phyloP scores from a whole-genome alignment of 2,329 filamentous ascomycete genomes.

The Calcarisporium arbuscula region DNA sequence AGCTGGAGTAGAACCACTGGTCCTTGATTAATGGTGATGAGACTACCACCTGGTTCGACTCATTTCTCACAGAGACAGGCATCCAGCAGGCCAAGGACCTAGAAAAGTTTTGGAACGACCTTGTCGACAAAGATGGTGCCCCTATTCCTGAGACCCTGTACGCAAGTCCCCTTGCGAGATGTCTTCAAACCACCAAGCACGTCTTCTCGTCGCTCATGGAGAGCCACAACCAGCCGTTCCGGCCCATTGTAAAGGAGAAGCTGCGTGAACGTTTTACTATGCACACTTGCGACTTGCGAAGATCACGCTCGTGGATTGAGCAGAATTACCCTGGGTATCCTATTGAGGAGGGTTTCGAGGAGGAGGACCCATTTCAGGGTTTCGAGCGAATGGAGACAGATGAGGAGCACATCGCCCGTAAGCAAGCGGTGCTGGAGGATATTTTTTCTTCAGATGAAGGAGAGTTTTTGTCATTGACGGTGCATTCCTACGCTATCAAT shows the following conservation, averaged over 20 bases:
- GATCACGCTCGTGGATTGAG: slow-evolving; percentile 39
- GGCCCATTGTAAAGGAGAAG: slow-evolving; percentile 49
- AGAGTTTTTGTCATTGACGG: slow-evolving; percentile 42
- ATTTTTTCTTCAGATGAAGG: slow-evolving; percentile 35
- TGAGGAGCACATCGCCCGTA: slow-evolving; percentile 36
- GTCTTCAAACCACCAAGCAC: slow-evolving; percentile 48
- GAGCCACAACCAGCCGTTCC: slow-evolving; percentile 32
- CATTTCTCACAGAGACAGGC: slow-evolving; percentile 45
- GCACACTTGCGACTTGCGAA: slow-evolving; percentile 56
- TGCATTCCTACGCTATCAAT: slow-evolving; percentile 41
- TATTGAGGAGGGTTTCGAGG: slow-evolving; percentile 48
- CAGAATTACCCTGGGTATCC: slow-evolving; percentile 41
- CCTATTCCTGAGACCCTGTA: slow-evolving; percentile 49
- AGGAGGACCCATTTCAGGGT: slow-evolving; percentile 48
- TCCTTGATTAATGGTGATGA: slow-evolving; percentile 33
- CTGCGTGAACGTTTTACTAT: slow-evolving; percentile 53
- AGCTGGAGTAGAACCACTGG: slow-evolving; percentile 31
- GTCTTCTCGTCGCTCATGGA: slow-evolving; percentile 39
- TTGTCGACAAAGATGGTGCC: slow-evolving; percentile 38
- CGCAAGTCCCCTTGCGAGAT: slow-evolving; percentile 51
- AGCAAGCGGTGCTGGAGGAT: slow-evolving; percentile 37
- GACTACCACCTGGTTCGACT: slow-evolving; percentile 32
- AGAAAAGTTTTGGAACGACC: slow-evolving; percentile 42
- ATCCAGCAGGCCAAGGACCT: slow-evolving; percentile 46
- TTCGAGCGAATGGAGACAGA: slow-evolving; percentile 41